Conservation (phyloP, 2,329 filamentous ascomycete species). For the Arthroderma uncinatum region DNA sequence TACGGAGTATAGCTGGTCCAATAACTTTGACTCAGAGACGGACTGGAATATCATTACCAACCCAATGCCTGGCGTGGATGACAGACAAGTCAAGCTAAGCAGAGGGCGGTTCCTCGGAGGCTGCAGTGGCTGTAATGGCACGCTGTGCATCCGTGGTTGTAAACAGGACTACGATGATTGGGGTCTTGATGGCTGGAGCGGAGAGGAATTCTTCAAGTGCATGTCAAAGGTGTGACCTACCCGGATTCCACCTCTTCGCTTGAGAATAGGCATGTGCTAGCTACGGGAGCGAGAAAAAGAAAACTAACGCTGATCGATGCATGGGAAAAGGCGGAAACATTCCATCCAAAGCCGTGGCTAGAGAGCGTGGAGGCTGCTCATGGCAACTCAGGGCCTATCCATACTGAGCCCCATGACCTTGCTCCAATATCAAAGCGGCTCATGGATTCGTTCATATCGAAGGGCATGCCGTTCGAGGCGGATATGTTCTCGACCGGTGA, state of each 20-base stretch:
- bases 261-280: neutral
- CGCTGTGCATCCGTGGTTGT: constrained; percentile 33
- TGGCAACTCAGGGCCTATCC: constrained; percentile 42
- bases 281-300: neutral
- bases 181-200: constrained; percentile 43
- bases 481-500: constrained; percentile 50
- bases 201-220: constrained; percentile 46
- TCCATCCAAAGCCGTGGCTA: constrained; percentile 49
- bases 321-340: constrained; percentile 41
- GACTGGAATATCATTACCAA: constrained; percentile 38
- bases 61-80: constrained; percentile 31
- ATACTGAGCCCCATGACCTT: constrained; percentile 48
- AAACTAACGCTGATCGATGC: neutral
- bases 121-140: constrained; percentile 36
- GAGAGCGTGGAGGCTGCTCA: constrained; percentile 39
- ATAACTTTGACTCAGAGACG: constrained; percentile 32
- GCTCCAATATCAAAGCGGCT: constrained; percentile 48
- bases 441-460: constrained; percentile 44
- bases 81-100: constrained; percentile 34
- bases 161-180: constrained; percentile 38
- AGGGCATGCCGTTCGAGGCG: constrained; percentile 44
- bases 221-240: constrained; percentile 41
- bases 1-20: neutral
- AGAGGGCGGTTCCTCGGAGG: constrained; percentile 36
- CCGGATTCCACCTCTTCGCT: neutral